Percentiles rank a stretch among this genome's conserved stretches.
Conservation (phyloP, 73 alveolate species). For the Paramecium tetraurelia region DNA sequence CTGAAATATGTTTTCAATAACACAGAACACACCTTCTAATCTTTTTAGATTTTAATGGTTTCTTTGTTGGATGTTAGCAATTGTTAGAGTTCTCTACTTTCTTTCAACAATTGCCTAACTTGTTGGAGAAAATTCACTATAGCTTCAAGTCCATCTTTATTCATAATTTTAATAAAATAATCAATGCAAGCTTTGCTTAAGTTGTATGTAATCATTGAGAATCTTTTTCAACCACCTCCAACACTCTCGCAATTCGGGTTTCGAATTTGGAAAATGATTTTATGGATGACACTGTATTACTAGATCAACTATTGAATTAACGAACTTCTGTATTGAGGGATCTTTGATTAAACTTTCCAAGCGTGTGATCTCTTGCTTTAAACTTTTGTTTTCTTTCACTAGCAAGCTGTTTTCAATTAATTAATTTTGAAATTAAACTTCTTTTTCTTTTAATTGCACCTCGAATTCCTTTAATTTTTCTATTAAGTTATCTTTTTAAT, state of each 20-base stretch:
- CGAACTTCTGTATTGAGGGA: not conserved
- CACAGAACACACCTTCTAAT: not conserved
- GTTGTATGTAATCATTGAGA: slow-evolving; percentile 6
- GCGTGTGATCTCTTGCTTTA: not conserved
- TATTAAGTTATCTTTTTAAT: not conserved
- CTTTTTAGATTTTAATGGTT: not conserved
- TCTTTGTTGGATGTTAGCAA: not conserved
- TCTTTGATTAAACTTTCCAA: not conserved
- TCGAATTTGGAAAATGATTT: not conserved
- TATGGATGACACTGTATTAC: slow-evolving; percentile 37
- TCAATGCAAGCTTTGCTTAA: not conserved
- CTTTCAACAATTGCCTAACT: not conserved
- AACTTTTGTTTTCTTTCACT: not conserved
- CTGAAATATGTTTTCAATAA: not conserved
- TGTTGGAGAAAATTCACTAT: not conserved
- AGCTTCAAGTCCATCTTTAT: slow-evolving; percentile 25
- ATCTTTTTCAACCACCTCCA: slow-evolving; percentile 49
- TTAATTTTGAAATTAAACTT: not conserved
- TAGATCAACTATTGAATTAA: slow-evolving; percentile 13
- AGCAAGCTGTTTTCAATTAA: slow-evolving; percentile 16
- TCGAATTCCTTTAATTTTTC: not conserved
- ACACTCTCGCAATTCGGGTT: slow-evolving; percentile 36
- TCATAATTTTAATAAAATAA: not conserved
- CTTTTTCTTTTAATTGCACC: not conserved
- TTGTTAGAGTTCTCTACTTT: not conserved